Percentiles rank a stretch among this genome's conserved stretches.
phyloP scores from a whole-genome alignment of 1,139 yeast genomes.

The Arxiozyma telluris region DNA sequence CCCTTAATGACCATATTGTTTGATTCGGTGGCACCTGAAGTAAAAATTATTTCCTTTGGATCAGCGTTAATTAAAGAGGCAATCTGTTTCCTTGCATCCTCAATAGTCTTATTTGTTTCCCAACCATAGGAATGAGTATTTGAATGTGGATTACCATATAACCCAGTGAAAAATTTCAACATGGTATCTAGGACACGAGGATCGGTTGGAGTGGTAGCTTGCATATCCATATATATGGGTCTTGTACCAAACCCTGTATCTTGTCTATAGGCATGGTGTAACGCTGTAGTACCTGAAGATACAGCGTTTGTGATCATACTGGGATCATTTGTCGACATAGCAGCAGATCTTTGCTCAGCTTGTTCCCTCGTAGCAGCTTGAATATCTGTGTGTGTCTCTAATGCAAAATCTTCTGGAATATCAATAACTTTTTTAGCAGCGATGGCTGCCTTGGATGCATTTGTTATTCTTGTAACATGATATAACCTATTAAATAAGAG shows the following conservation, averaged over 20 bases:
- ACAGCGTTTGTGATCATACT: slow-evolving; percentile 12
- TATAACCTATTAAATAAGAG: background rate
- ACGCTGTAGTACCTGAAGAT: slow-evolving; percentile 27
- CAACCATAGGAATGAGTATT: slow-evolving; percentile 98
- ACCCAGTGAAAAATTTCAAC: slow-evolving; percentile 86
- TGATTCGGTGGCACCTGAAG: slow-evolving; percentile 96
- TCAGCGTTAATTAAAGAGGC: slow-evolving; percentile 86
- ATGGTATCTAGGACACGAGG: slow-evolving; percentile 93
- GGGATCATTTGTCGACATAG: slow-evolving; percentile 1
- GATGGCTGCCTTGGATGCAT: slow-evolving; percentile 12
- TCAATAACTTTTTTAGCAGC: slow-evolving; percentile 14
- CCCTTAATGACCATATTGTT: slow-evolving; percentile 94
- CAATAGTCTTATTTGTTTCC: slow-evolving; percentile 95
- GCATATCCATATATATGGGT: slow-evolving; percentile 91
- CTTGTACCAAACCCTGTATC: slow-evolving; percentile 49
- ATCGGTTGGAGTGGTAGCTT: slow-evolving; percentile 97
- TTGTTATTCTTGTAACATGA: background rate
- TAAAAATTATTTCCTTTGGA: slow-evolving; percentile 92
- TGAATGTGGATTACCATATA: slow-evolving; percentile 96
- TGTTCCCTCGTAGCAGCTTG: slow-evolving; percentile 28
- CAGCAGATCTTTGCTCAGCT: slow-evolving; percentile 21
- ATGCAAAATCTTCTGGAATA: slow-evolving; percentile 19
- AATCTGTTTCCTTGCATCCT: slow-evolving; percentile 69
- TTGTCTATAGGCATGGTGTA: slow-evolving; percentile 32
- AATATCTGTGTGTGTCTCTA: slow-evolving; percentile 29